Conservation (phyloP, 768 basidiomycete species). For the Leucocoprinus sp. region DNA sequence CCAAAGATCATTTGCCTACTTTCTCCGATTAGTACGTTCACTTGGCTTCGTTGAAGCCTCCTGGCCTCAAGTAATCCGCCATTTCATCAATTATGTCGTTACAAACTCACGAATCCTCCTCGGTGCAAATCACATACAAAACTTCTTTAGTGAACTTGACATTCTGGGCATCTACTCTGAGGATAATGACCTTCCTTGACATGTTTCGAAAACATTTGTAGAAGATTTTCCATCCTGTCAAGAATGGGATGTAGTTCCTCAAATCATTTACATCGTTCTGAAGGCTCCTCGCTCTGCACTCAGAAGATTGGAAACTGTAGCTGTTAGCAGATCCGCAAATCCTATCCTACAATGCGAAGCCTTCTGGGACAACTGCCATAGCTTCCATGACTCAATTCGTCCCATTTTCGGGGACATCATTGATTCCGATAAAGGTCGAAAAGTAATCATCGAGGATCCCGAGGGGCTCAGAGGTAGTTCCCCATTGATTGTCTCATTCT, state of each 20-base stretch:
- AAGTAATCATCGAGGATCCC: constrained; percentile 24
- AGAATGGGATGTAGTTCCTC: constrained; percentile 24
- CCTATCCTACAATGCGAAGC: constrained; percentile 31
- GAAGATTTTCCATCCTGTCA: constrained; percentile 14
- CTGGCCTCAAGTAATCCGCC: constrained; percentile 36
- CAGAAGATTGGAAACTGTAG: constrained; percentile 17
- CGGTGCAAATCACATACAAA: constrained; percentile 31
- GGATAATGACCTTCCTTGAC: neutral
- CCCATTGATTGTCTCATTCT: constrained; percentile 28
- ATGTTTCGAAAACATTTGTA: constrained; percentile 11
- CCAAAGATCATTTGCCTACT: constrained; percentile 37
- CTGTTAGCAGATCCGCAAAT: constrained; percentile 19
- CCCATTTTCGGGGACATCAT: constrained; percentile 24
- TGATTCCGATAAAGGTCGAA: constrained; percentile 7
- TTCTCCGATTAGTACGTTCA: constrained; percentile 33
- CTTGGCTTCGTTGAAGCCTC: constrained; percentile 22
- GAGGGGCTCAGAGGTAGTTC: constrained; percentile 25
- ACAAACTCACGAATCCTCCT: constrained; percentile 18
- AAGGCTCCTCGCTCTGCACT: constrained; percentile 26
- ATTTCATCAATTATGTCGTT: constrained; percentile 21
- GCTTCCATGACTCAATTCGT: constrained; percentile 27
- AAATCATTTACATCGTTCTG: constrained; percentile 26
- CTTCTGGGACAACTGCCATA: constrained; percentile 12
- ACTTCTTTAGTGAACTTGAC: constrained; percentile 37
- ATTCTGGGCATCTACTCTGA: constrained; percentile 30